Percentiles rank a stretch among this genome's conserved stretches.
These are phyloP conservation scores for Rutidosis leptorrhynchoides DNA, from an alignment of 129 eudicot species.

Conservation along the genomic window DNA sequence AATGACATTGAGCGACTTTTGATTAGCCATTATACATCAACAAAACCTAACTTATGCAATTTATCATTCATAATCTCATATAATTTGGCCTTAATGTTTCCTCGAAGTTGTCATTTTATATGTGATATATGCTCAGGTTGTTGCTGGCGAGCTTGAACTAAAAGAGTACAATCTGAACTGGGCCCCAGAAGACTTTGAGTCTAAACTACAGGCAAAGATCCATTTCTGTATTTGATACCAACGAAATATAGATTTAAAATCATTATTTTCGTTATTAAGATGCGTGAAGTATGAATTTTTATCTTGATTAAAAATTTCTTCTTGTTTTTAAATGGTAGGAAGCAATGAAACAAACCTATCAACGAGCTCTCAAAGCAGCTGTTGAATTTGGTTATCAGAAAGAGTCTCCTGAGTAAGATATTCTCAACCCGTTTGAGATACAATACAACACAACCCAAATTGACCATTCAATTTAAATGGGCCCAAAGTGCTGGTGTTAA, in stretches of 20 bases:
- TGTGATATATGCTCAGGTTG: slow-evolving; percentile 48
- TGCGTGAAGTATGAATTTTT: not conserved
- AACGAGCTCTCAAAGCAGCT: slow-evolving; percentile 85
- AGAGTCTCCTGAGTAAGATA: slow-evolving; percentile 96
- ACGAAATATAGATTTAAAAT: no score
- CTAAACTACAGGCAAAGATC: slow-evolving; percentile 72
- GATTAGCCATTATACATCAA: not conserved
- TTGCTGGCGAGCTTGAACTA: slow-evolving; percentile 96
- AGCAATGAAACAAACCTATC: slow-evolving; percentile 96
- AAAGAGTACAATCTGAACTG: slow-evolving; percentile 81
- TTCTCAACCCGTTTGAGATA: not conserved
- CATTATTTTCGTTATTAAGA: no score
- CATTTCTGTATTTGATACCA: not conserved
- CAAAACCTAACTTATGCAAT: not conserved
- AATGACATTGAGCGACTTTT: not conserved
- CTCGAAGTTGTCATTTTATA: not conserved
- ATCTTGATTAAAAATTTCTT: not conserved
- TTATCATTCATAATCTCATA: not conserved
- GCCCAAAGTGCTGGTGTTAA: not conserved
- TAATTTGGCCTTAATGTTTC: not conserved
- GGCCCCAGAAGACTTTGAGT: slow-evolving; percentile 94
- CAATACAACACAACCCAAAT: not conserved
- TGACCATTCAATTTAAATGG: not conserved
- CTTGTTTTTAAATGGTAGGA: slow-evolving; percentile 50
- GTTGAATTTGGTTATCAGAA: slow-evolving; percentile 86